Conservation (phyloP, 1,284 basidiomycete genomes). For the Exsudoporus floridanus region DNA sequence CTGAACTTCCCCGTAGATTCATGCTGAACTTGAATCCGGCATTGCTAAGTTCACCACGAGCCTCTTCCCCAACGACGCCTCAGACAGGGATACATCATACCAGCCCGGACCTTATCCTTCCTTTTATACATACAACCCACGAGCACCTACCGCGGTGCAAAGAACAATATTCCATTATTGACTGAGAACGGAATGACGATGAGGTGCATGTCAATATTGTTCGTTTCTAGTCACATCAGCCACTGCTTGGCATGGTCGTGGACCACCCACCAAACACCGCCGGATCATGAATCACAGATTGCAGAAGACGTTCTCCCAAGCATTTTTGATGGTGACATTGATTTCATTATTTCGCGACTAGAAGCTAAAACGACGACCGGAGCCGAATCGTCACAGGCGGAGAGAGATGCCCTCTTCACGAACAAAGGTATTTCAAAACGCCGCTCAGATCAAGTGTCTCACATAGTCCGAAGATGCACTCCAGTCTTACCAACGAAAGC, state of each 20-base stretch:
- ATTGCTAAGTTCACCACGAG: not conserved
- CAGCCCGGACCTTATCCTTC: not conserved
- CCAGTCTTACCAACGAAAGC: constrained; percentile 37
- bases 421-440: constrained; percentile 22
- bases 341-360: constrained; percentile 12
- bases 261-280: constrained; percentile 25
- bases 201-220: constrained; percentile 9
- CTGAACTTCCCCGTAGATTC: constrained; percentile 5
- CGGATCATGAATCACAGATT: constrained; percentile 5
- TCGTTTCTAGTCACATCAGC: constrained; percentile 13
- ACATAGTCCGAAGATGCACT: constrained; percentile 22
- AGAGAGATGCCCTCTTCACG: constrained; percentile 16
- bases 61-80: not conserved
- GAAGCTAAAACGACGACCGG: constrained; percentile 15
- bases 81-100: not conserved
- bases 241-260: constrained; percentile 30
- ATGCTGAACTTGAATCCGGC: not conserved
- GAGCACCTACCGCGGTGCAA: not conserved
- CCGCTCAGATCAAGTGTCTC: constrained; percentile 8
- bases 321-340: constrained; percentile 23
- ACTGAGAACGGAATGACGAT: constrained; percentile 11
- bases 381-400: constrained; percentile 22
- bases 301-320: constrained; percentile 14
- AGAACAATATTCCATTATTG: not conserved
- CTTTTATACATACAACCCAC: not conserved